Percentiles rank a stretch among this genome's conserved stretches.
Evolutionary conservation across 2,329 filamentous ascomycete genomes (phyloP).

Genomic region (Sphaerulina musiva): DNA sequence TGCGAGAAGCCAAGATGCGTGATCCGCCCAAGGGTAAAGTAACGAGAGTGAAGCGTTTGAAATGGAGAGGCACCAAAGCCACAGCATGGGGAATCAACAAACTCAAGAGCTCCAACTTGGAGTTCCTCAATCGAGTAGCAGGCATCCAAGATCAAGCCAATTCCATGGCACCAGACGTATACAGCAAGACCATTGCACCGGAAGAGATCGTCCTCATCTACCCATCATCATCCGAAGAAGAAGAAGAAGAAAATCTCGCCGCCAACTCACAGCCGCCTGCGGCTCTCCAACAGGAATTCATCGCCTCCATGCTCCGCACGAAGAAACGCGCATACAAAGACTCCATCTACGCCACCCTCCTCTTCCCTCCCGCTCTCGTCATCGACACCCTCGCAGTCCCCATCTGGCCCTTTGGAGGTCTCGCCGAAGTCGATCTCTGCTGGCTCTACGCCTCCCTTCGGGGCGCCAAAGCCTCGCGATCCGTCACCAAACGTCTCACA

Average conservation of each 20-base stretch:
- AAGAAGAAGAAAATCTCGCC: slow-evolving; percentile 18
- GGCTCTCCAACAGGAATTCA: slow-evolving; percentile 35
- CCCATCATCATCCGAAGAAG: slow-evolving; percentile 20
- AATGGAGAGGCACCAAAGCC: slow-evolving; percentile 37
- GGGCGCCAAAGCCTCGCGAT: slow-evolving; percentile 38
- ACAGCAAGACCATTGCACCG: slow-evolving; percentile 35
- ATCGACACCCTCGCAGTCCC: slow-evolving; percentile 34
- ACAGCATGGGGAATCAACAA: slow-evolving; percentile 38
- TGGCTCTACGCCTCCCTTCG: slow-evolving; percentile 41
- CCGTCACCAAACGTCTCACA: slow-evolving; percentile 36
- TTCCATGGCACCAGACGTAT: slow-evolving; percentile 29
- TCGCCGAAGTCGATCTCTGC: slow-evolving; percentile 34
- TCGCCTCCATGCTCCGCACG: slow-evolving; percentile 38
- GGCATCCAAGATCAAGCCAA: slow-evolving; percentile 19
- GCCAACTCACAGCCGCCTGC: slow-evolving; percentile 8
- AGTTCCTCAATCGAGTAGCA: slow-evolving; percentile 40
- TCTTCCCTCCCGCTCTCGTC: slow-evolving; percentile 36
- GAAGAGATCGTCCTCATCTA: slow-evolving; percentile 41
- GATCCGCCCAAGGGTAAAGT: slow-evolving; percentile 34
- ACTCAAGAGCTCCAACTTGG: slow-evolving; percentile 39
- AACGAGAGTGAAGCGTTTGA: slow-evolving; percentile 39
- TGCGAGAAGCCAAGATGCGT: slow-evolving; percentile 37
- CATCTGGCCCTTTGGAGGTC: slow-evolving; percentile 36
- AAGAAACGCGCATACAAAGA: slow-evolving; percentile 40
- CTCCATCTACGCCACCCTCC: slow-evolving; percentile 39